phyloP scores from a whole-genome alignment of 116 monocot genomes.

The Thalassia testudinum region DNA sequence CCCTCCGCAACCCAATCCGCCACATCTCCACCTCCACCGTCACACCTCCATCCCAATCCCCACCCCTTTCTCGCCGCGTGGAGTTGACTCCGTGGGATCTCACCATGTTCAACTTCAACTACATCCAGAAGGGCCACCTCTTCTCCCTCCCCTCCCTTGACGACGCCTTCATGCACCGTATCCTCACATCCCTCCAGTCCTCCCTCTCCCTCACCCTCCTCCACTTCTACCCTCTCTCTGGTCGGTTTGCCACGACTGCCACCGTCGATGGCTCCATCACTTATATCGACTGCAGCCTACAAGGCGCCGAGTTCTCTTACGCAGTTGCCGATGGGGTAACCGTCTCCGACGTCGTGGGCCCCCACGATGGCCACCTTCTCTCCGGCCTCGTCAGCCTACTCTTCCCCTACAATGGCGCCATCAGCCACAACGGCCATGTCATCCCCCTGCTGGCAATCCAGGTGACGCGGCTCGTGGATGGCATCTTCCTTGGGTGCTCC shows the following conservation, averaged over 20 bases:
- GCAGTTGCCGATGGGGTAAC: conserved; percentile 7
- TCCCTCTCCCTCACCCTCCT: conserved; percentile 13
- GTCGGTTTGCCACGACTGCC: conserved; percentile 12
- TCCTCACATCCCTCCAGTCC: conserved; percentile 9
- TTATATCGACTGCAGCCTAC: conserved; percentile 16
- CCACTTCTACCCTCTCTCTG: conserved; percentile 22
- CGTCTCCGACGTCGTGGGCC: conserved; percentile 14
- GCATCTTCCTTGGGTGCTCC: conserved; percentile 48
- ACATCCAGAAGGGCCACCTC: conserved; percentile 48
- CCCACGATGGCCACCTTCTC: conserved; percentile 13
- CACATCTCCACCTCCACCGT: conserved; percentile 6
- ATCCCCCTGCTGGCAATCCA: conserved; percentile 22
- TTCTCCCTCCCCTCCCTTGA: conserved; percentile 5
- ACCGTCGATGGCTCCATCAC: background rate
- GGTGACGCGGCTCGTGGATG: conserved; percentile 36
- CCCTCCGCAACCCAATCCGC: background rate
- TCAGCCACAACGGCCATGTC: conserved; percentile 26
- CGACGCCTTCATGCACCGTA: background rate
- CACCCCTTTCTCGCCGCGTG: background rate
- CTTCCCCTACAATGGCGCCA: conserved; percentile 20
- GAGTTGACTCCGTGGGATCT: conserved; percentile 30
- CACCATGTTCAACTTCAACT: conserved; percentile 15
- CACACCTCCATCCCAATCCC: background rate
- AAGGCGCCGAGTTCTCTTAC: conserved; percentile 22
- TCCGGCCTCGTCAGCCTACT: conserved; percentile 10